Conservation (phyloP, 1,139 yeast species). For the Yarrowia galli region DNA sequence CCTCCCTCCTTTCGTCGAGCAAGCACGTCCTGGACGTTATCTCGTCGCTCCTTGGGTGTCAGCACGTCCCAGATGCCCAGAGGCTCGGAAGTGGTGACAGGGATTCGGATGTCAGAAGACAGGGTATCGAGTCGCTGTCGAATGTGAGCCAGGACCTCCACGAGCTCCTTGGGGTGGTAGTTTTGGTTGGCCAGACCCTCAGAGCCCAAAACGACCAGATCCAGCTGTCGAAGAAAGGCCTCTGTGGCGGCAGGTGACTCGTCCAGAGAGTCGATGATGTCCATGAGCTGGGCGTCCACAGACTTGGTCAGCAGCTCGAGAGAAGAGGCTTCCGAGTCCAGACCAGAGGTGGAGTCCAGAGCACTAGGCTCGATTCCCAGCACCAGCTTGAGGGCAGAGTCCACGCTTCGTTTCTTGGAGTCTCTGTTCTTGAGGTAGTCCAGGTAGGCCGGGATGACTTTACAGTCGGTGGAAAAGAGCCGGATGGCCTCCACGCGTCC, state of each 20-base stretch:
- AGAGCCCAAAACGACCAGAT: constrained; percentile 32
- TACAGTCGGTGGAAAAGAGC: constrained; percentile 32
- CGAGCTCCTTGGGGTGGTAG: constrained; percentile 38
- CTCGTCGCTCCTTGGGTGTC: constrained; percentile 34
- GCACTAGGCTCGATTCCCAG: constrained; percentile 34
- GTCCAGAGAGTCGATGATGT: constrained; percentile 34
- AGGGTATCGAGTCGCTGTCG: constrained; percentile 15
- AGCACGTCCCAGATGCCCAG: constrained; percentile 37
- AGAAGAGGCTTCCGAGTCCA: constrained; percentile 22
- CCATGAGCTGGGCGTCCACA: constrained; percentile 25
- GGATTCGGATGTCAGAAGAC: constrained; percentile 8
- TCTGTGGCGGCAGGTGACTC: constrained; percentile 22
- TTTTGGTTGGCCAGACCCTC: constrained; percentile 35
- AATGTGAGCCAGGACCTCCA: constrained; percentile 5
- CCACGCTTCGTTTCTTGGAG: constrained; percentile 26
- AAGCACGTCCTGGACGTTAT: constrained; percentile 9
- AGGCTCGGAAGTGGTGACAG: constrained; percentile 33
- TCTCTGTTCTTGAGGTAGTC: constrained; percentile 25
- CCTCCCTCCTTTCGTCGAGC: neutral
- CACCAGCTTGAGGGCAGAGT: constrained; percentile 29
- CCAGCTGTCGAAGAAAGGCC: constrained; percentile 32
- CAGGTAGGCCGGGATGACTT: constrained; percentile 34
- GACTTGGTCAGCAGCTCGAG: constrained; percentile 24
- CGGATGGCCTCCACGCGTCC: constrained; percentile 32
- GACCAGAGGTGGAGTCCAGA: constrained; percentile 4